Conservation (phyloP, 148 eudicot species). For the Rhododendron mucronatum region DNA sequence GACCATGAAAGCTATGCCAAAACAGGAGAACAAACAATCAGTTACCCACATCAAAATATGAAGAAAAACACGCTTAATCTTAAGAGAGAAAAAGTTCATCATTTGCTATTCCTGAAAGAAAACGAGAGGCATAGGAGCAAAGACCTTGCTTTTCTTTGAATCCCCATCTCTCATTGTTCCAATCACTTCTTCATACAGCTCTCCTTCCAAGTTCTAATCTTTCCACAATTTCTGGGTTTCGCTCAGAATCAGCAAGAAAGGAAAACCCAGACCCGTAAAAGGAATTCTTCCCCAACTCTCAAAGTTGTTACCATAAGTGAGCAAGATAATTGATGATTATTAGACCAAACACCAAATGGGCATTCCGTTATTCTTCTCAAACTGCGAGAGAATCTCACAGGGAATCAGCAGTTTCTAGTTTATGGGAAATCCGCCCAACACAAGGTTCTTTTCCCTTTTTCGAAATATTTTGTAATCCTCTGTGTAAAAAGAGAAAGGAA, state of each 20-base stretch:
- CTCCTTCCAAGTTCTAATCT: slow-evolving; percentile 1
- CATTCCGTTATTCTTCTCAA: not conserved
- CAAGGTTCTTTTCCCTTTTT: slow-evolving; percentile 1
- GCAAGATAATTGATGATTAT: not conserved
- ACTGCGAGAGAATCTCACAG: not conserved
- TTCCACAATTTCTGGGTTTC: slow-evolving; percentile 10
- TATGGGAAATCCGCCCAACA: not conserved
- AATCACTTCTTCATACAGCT: slow-evolving; percentile 63
- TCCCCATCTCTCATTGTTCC: slow-evolving; percentile 78
- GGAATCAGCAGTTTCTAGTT: not conserved
- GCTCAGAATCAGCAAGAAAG: not conserved
- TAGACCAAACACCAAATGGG: not conserved
- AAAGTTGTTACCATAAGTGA: not conserved
- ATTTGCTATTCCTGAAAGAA: not conserved
- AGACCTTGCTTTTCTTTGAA: slow-evolving; percentile 89
- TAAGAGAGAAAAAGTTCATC: not conserved
- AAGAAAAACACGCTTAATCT: slow-evolving; percentile 2
- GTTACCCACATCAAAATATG: slow-evolving; percentile 1
- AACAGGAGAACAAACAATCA: slow-evolving; percentile 17
- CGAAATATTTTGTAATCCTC: not conserved
- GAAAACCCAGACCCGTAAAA: slow-evolving; percentile 1
- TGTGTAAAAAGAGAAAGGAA: slow-evolving; percentile 5
- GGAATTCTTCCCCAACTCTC: not conserved
- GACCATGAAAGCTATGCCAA: slow-evolving; percentile 81
- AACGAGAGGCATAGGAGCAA: not conserved